These are phyloP conservation scores for Nicotiana otophora DNA, from an alignment of 257 asterid species.

Conservation along the genomic window DNA sequence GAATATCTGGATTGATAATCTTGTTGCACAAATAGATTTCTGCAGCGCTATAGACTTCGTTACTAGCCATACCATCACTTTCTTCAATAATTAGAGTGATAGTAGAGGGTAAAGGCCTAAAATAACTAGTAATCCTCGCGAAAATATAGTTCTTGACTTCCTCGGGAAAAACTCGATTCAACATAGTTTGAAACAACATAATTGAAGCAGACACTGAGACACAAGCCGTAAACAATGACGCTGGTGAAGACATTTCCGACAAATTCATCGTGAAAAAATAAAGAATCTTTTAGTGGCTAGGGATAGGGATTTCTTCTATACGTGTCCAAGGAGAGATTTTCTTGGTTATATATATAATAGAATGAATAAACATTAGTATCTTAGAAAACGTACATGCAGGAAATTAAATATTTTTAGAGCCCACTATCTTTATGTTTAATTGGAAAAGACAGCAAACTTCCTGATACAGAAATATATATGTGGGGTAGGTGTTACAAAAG, in stretches of 20 bases:
- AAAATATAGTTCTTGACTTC: conserved; percentile 31
- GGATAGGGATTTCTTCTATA: no score
- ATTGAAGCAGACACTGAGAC: conserved; percentile 54
- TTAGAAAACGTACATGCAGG: no score
- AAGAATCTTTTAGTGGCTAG: no score
- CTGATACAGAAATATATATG: no score
- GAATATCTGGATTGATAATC: conserved; percentile 30
- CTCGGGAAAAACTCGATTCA: conserved; percentile 51
- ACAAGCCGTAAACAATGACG: conserved; percentile 49
- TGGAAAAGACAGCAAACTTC: no score
- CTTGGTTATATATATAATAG: no score
- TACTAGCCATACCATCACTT: conserved; percentile 48
- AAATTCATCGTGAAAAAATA: conserved; percentile 22
- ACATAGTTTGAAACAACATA: conserved; percentile 45
- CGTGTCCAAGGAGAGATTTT: no score
- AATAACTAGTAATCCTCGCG: conserved; percentile 23
- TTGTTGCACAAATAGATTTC: conserved; percentile 50
- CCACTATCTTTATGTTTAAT: no score
- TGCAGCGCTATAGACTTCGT: conserved; percentile 52
- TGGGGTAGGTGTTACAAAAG: no score
- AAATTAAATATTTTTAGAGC: no score
- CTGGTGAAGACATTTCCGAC: conserved; percentile 39
- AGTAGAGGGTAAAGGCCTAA: conserved; percentile 9
- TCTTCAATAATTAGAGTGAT: conserved; percentile 48
- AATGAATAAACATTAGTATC: no score